Conservation (phyloP, 495 filamentous ascomycete genomes). For the Alectoria sarmentosa region DNA sequence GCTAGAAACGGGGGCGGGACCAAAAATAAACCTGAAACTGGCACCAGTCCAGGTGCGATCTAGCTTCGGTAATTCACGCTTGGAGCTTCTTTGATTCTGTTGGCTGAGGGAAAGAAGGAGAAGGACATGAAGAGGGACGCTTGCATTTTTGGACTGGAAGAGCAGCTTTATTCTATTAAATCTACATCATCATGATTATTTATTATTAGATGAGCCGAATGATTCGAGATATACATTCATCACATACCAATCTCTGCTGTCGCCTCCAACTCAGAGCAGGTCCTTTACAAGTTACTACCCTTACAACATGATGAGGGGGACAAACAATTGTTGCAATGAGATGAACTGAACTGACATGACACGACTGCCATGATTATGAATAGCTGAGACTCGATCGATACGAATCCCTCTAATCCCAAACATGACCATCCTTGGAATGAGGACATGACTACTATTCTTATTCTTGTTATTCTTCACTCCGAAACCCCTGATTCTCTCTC, state of each 20-base stretch:
- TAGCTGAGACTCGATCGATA: background rate
- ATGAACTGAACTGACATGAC: too few species aligned
- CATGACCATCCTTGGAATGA: background rate
- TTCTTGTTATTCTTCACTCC: background rate
- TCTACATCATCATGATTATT: too few species aligned
- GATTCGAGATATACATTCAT: too few species aligned
- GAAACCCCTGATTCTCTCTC: background rate
- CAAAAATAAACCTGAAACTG: constrained; percentile 2
- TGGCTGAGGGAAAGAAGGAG: background rate
- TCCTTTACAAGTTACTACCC: too few species aligned
- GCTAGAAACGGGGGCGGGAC: background rate
- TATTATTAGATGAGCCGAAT: background rate
- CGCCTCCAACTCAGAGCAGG: too few species aligned
- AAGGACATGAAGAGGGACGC: background rate
- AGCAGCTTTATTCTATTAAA: too few species aligned
- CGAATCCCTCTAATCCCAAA: background rate
- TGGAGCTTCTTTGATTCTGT: constrained; percentile 1
- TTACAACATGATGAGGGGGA: too few species aligned
- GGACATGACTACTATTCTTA: too few species aligned
- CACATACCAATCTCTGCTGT: background rate
- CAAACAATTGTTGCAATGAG: too few species aligned
- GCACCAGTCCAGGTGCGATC: background rate
- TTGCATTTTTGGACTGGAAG: background rate
- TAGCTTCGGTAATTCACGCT: background rate
- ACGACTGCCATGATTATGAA: background rate